Conservation (phyloP, 345 rosid genomes). For the Rhodamnia argentea region DNA sequence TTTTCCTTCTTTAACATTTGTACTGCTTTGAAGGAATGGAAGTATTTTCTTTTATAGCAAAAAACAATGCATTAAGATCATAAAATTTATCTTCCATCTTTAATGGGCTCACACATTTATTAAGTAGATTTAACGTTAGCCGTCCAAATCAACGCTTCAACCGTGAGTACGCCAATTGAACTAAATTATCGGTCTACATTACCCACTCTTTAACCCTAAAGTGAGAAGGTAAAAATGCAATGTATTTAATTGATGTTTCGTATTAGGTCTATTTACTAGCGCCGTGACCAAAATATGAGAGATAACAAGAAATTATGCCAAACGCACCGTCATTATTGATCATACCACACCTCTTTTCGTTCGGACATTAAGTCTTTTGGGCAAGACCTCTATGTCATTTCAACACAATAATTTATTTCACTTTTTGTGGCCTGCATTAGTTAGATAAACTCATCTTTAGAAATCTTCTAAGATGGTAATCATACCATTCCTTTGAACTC, state of each 20-base stretch:
- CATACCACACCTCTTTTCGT: accelerated
- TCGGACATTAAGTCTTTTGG: not conserved
- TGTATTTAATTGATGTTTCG: not conserved
- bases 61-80: too few relatives aligned
- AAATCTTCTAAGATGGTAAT: not conserved
- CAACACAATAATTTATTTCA: not conserved
- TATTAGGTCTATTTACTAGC: not conserved
- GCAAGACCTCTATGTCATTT: not conserved
- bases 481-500: not conserved
- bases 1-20: too few relatives aligned
- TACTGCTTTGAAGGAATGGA: too few relatives aligned
- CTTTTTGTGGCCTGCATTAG: accelerated
- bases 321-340: accelerated
- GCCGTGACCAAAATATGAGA: not conserved
- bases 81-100: not conserved
- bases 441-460: accelerated
- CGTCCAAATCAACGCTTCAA: not conserved
- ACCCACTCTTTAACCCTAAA: not conserved
- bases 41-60: too few relatives aligned
- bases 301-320: not conserved
- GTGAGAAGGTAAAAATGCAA: not conserved
- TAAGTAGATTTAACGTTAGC: not conserved
- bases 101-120: not conserved
- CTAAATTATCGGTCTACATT: not conserved
- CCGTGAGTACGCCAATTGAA: accelerated